Percentiles rank a stretch among this genome's conserved stretches.
phyloP scores from a whole-genome alignment of 2,329 filamentous ascomycete species.

The Penicillium digitatum region DNA sequence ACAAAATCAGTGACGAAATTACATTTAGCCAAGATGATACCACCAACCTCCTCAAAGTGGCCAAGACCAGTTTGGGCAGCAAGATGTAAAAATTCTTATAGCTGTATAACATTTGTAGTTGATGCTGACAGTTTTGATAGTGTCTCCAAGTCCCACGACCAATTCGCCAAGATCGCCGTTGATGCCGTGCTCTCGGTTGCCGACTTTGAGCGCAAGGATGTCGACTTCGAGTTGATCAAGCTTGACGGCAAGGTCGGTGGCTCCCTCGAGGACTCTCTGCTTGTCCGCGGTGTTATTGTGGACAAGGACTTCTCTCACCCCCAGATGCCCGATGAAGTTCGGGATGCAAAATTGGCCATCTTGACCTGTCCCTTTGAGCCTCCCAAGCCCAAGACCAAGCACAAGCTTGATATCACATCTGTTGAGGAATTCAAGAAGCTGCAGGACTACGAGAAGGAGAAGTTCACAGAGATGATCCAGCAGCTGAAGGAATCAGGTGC shows the following conservation, averaged over 20 bases:
- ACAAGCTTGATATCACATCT: slow-evolving; percentile 94
- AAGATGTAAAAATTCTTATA: slow-evolving; percentile 66
- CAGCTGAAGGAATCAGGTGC: slow-evolving; percentile 97
- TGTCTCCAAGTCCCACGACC: slow-evolving; percentile 96
- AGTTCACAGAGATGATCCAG: slow-evolving; percentile 98
- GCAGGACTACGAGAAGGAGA: slow-evolving; percentile 90
- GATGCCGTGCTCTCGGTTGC: slow-evolving; percentile 96
- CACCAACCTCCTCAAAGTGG: slow-evolving; percentile 85
- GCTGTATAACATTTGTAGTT: background rate
- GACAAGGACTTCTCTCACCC: slow-evolving; percentile 99
- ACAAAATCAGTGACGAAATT: slow-evolving; percentile 88
- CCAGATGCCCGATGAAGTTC: slow-evolving; percentile 95
- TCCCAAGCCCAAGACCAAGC: slow-evolving; percentile 99
- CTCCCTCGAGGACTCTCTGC: slow-evolving; percentile 82
- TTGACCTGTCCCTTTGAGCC: slow-evolving; percentile 97
- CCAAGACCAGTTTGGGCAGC: slow-evolving; percentile 91
- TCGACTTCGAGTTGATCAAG: slow-evolving; percentile 99
- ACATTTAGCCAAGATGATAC: slow-evolving; percentile 77
- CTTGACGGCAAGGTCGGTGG: slow-evolving; percentile 98
- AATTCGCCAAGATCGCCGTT: slow-evolving; percentile 95
- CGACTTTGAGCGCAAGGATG: slow-evolving; percentile 91
- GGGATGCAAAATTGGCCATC: slow-evolving; percentile 94
- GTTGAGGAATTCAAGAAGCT: slow-evolving; percentile 99
- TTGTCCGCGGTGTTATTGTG: slow-evolving; percentile 96
- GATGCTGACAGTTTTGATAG: slow-evolving; percentile 30